These are phyloP conservation scores for Cryptomeria japonica DNA, from an alignment of 75 land plant genomes.

Conservation along the genomic window DNA sequence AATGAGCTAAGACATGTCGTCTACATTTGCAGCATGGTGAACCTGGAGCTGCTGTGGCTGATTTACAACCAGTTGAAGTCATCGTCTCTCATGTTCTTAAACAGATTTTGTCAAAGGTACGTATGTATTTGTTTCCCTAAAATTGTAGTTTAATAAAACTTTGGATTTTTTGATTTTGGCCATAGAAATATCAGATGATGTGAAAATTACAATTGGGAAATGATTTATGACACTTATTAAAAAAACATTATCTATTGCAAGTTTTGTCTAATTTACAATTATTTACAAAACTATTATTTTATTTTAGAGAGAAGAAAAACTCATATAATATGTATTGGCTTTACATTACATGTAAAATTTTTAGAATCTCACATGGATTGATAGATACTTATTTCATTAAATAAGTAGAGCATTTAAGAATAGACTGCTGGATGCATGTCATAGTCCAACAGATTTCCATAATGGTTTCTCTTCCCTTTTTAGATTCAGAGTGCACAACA, in stretches of 20 bases:
- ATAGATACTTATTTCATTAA: background rate
- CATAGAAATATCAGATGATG: background rate
- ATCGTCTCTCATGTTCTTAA: slow-evolving; percentile 88
- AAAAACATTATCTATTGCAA: background rate
- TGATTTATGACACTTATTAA: background rate
- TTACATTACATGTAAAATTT: background rate
- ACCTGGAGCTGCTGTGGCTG: slow-evolving; percentile 93
- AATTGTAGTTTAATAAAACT: background rate
- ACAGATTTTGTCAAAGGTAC: slow-evolving; percentile 82
- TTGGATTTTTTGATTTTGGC: background rate
- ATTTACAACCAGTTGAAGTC: slow-evolving; percentile 78
- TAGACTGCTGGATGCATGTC: background rate
- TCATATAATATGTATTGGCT: background rate
- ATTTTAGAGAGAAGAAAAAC: background rate
- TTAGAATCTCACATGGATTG: background rate
- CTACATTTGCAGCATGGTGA: slow-evolving; percentile 91
- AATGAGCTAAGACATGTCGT: slow-evolving; percentile 24
- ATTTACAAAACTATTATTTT: background rate
- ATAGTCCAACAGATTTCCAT: background rate
- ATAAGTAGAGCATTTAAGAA: background rate
- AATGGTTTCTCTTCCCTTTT: background rate
- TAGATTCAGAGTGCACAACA: background rate
- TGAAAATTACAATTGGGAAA: background rate
- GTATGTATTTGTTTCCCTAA: background rate
- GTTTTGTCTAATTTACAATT: background rate